Evolutionary conservation across 2,329 filamentous ascomycete species (phyloP).

Genomic region (Emmonsia crescens): DNA sequence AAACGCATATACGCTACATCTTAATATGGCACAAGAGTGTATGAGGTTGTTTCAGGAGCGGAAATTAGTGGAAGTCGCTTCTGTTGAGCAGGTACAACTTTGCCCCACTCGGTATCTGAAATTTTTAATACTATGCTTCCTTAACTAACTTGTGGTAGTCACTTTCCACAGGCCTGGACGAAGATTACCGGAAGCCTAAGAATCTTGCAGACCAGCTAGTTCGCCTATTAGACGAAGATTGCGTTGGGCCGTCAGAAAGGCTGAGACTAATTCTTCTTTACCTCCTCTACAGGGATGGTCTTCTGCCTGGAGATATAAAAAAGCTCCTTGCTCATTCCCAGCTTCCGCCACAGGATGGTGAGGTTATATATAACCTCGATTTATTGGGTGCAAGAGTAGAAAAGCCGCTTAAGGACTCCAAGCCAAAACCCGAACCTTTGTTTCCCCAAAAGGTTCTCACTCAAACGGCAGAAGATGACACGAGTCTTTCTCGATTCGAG

Average conservation of each 20-base stretch:
- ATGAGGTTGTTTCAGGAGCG: conserved; percentile 84
- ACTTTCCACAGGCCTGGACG: conserved; percentile 82
- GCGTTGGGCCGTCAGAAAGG: conserved; percentile 60
- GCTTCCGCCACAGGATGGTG: conserved; percentile 61
- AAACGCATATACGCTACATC: conserved; percentile 83
- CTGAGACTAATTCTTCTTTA: conserved; percentile 79
- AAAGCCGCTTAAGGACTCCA: conserved; percentile 66
- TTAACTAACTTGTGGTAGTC: conserved; percentile 36
- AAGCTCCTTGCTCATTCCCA: conserved; percentile 75
- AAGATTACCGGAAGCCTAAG: conserved; percentile 84
- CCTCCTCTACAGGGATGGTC: conserved; percentile 72
- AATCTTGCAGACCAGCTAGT: conserved; percentile 78
- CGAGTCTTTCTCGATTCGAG: conserved; percentile 76
- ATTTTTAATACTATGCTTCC: not conserved
- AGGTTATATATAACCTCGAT: conserved; percentile 63
- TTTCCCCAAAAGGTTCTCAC: conserved; percentile 56
- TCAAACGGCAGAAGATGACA: conserved; percentile 57
- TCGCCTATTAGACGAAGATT: conserved; percentile 76
- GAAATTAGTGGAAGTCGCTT: conserved; percentile 78
- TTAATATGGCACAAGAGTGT: conserved; percentile 94
- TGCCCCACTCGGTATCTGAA: not conserved
- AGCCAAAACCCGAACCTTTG: conserved; percentile 52
- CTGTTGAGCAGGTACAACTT: conserved; percentile 60
- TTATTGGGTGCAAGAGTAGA: conserved; percentile 66
- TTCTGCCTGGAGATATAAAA: conserved; percentile 72